These are phyloP conservation scores for Tilletiaria anomala DNA, from an alignment of 1,284 basidiomycete species.

Conservation along the genomic window DNA sequence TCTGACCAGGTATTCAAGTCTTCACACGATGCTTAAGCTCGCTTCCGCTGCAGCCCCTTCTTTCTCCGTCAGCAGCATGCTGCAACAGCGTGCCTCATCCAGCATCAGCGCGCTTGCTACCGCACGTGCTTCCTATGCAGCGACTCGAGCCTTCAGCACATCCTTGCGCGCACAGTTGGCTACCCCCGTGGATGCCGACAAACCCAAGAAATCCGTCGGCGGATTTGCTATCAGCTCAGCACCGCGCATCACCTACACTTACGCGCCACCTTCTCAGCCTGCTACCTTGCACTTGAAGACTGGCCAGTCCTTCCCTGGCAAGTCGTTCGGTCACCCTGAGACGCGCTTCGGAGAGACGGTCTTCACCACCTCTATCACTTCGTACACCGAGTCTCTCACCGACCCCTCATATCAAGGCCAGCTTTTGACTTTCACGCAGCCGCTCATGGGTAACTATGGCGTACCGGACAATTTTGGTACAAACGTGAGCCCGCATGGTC, in stretches of 20 bases:
- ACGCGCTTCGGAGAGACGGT: constrained; percentile 92
- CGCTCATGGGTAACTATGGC: constrained; percentile 97
- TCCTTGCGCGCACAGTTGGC: neutral
- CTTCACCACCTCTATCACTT: constrained; percentile 96
- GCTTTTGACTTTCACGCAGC: constrained; percentile 94
- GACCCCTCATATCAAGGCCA: constrained; percentile 97
- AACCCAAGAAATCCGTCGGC: neutral
- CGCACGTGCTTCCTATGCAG: neutral
- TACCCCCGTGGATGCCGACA: neutral
- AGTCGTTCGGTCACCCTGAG: constrained; percentile 62
- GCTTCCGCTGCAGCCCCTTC: neutral
- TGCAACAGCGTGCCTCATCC: too few relatives aligned
- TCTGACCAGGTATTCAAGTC: neutral
- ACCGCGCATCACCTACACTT: constrained; percentile 21
- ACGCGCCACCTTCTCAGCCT: constrained; percentile 44
- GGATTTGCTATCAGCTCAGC: neutral
- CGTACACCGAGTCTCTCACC: constrained; percentile 98
- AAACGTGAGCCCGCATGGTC: constrained; percentile 39
- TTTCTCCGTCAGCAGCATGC: too few relatives aligned
- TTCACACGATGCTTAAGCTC: neutral
- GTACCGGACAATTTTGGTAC: constrained; percentile 61
- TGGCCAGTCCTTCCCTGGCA: constrained; percentile 77
- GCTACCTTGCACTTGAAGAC: constrained; percentile 85
- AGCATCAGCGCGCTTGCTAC: too few relatives aligned
- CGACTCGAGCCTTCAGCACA: neutral